Evolutionary conservation across 495 filamentous ascomycete genomes (phyloP).

Genomic region (Neurospora africana): DNA sequence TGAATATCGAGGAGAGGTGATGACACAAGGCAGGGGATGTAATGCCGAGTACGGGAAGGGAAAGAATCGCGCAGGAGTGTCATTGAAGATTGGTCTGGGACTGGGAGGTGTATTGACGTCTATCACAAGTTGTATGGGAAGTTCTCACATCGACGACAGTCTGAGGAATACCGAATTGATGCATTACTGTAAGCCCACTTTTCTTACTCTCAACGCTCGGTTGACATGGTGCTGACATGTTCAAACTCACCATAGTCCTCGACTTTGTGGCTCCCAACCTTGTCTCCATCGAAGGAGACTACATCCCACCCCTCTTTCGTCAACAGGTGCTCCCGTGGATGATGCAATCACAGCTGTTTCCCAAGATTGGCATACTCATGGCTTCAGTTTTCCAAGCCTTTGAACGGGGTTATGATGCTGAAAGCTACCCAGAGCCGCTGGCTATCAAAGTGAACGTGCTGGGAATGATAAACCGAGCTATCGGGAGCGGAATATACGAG

Average conservation of each 20-base stretch:
- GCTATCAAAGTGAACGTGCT: slow-evolving; percentile 10
- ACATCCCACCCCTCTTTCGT: slow-evolving; percentile 6
- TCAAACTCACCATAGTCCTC: slow-evolving; percentile 7
- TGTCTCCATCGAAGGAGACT: slow-evolving; percentile 15
- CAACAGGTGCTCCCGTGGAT: slow-evolving; percentile 17
- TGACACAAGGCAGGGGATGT: not conserved
- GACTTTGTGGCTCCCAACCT: slow-evolving; percentile 15
- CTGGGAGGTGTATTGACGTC: slow-evolving; percentile 11
- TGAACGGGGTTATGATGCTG: slow-evolving; percentile 1
- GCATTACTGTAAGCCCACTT: slow-evolving; percentile 13
- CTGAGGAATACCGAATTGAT: slow-evolving; percentile 13
- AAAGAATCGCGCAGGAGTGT: not conserved
- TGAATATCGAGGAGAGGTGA: not conserved
- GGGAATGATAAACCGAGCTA: slow-evolving; percentile 11
- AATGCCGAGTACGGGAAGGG: not conserved
- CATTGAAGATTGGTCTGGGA: not conserved
- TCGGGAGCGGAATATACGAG: slow-evolving; percentile 7
- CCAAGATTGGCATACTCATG: slow-evolving; percentile 19
- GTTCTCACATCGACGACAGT: slow-evolving; percentile 6
- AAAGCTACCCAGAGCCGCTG: slow-evolving; percentile 7
- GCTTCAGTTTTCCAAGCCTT: slow-evolving; percentile 11
- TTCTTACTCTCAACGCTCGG: not conserved
- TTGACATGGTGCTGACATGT: not conserved
- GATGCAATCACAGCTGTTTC: slow-evolving; percentile 19
- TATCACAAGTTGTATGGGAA: slow-evolving; percentile 12